Percentiles rank a stretch among this genome's conserved stretches.
Evolutionary conservation across 2,329 filamentous ascomycete genomes (phyloP).

Genomic region (Hypocreales sp.): DNA sequence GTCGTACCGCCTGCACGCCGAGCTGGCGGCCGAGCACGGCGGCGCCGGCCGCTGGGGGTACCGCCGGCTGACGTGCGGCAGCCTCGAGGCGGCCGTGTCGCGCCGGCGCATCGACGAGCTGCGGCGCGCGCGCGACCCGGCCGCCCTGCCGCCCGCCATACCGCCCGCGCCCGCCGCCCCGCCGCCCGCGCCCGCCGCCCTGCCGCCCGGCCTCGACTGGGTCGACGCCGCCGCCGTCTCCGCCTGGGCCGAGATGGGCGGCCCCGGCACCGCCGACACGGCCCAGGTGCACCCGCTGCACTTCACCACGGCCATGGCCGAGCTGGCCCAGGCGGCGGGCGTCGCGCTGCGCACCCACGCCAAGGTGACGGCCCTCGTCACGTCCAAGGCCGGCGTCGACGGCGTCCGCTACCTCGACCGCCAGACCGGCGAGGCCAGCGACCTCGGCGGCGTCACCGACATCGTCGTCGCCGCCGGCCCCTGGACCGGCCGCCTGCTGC

Average conservation of each 20-base stretch:
- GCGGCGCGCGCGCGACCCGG: constrained; percentile 25
- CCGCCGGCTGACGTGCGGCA: constrained; percentile 59
- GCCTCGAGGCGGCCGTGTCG: constrained; percentile 25
- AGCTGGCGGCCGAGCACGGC: constrained; percentile 71
- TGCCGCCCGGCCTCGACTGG: constrained; percentile 78
- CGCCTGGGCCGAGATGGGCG: constrained; percentile 70
- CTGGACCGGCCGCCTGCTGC: constrained; percentile 46
- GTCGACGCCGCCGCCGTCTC: constrained; percentile 50
- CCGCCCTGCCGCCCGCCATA: constrained; percentile 39
- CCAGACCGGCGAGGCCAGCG: constrained; percentile 16
- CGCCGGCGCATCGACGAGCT: constrained; percentile 17
- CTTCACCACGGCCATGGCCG: constrained; percentile 75
- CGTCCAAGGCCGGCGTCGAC: constrained; percentile 33
- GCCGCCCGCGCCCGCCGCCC: constrained; percentile 36
- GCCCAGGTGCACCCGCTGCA: constrained; percentile 88
- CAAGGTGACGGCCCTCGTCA: constrained; percentile 51
- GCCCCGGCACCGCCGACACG: constrained; percentile 52
- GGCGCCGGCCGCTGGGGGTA: constrained; percentile 79
- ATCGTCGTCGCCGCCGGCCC: constrained; percentile 42
- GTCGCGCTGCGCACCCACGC: constrained; percentile 51
- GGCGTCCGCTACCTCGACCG: constrained; percentile 46
- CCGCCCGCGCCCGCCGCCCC: constrained; percentile 32
- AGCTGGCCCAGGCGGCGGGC: constrained; percentile 55
- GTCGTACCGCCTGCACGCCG: constrained; percentile 68
- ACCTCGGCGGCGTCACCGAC: constrained; percentile 32